Base-by-base conservation (phyloP, 192 early-diverging fungal species). In the Linnemannia hyalina region DNA sequence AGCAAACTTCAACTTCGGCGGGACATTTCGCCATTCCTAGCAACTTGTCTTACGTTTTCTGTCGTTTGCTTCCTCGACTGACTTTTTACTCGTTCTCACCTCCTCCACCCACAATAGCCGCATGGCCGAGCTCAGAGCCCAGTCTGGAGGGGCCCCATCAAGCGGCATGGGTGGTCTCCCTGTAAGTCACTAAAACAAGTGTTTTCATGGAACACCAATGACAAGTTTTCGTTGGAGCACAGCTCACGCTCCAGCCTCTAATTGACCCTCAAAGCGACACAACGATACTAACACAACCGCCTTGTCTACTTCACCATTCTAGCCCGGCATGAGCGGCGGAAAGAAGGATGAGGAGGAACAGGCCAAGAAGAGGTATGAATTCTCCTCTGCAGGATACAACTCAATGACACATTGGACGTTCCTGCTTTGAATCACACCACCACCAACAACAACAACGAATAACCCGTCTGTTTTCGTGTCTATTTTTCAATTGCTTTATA, bases 311-410 rank as follows among this genome's bases (percentile, higher is more conserved):
- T 60, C 23, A 36, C 23, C 22, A 54, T 35, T 74, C 46, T 90
- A 89, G 70, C 74, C 85, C 72, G 88, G 89, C 6, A 76, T 80
- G 65, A 80, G 73, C 71, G 47, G 65, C 46, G 89, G 82, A 29
- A 89, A 90, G 65, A 82, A 80, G 63, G 89, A 81, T 74, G 91
- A 92, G 40, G 92, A 97, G n/a, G 93, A 95, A 46, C 94, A 91
- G 36, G 92, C 92, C 74, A 95, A 96, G 90, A 89, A 93, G 78
- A 88, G 91, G 93, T 95, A 83, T 70, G 63, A 49, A 38, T 13
- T 52, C 16, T 70, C 75, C 36, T 70, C 73, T 10, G 11, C 60
- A 26, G 29, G 29, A 65, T 13, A 8, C 55, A 65, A 35, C 11
- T 35, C 60, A 3, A 65, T 1, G 3, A 32, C 8, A 32, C 11